Conservation (phyloP, 2,329 filamentous ascomycete species). For the Thielaviopsis ethacetica region DNA sequence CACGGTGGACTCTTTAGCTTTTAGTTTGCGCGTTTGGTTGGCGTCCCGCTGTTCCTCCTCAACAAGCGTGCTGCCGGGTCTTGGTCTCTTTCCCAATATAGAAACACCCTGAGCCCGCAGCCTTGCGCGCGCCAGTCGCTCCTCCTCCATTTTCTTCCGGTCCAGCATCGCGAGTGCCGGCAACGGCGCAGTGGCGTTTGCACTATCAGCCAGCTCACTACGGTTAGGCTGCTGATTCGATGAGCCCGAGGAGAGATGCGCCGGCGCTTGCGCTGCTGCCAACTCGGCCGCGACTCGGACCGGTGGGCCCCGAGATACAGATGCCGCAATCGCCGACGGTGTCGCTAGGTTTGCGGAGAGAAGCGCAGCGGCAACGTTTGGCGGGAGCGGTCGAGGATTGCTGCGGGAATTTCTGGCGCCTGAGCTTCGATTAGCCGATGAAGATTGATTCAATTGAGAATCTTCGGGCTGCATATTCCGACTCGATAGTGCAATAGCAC, state of each 20-base stretch:
- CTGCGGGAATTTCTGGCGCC: background rate
- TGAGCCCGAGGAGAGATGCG: background rate
- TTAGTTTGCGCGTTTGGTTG: background rate
- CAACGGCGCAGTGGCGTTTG: background rate
- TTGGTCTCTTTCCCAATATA: background rate
- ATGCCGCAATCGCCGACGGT: conserved; percentile 7
- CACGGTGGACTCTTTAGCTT: background rate
- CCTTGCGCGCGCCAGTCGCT: conserved; percentile 48
- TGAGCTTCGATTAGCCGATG: background rate
- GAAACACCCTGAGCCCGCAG: background rate
- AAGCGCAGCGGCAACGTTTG: conserved; percentile 6
- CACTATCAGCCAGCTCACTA: background rate
- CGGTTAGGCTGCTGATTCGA: background rate
- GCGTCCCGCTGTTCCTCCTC: background rate
- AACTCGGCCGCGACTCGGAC: background rate
- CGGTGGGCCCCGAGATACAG: background rate
- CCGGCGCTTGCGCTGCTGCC: background rate
- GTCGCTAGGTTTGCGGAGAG: conserved; percentile 9
- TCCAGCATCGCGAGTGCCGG: conserved; percentile 41
- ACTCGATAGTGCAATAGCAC: conserved; percentile 44
- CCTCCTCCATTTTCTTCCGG: conserved; percentile 71
- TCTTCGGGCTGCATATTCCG: conserved; percentile 15
- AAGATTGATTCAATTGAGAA: background rate
- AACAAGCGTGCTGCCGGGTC: no score
- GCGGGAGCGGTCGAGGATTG: background rate